Base-by-base conservation (phyloP, 2,329 filamentous ascomycete species). In the Neocatenulostroma microsporum region DNA sequence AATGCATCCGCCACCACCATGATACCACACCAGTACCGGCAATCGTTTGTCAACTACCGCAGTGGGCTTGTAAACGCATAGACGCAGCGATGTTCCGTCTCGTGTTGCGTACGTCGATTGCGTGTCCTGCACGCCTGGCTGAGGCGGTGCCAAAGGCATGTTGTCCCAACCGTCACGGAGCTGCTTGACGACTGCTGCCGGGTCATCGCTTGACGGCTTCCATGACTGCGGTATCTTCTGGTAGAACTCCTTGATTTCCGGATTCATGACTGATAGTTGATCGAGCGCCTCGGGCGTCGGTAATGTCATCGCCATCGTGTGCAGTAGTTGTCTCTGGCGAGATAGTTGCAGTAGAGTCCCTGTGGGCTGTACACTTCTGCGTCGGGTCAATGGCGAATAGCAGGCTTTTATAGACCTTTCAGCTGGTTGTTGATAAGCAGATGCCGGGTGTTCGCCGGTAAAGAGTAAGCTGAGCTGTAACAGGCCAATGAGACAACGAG, bases 21-120 rank as follows among this genome's bases (percentile, higher is more conserved):
- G 42, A 21, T 45, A 47, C 32, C 37, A 47, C 2, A 47, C 32
- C 4, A 47, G n/a, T 8, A 45, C 13, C 6, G 42, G 42, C 6
- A 43, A 23, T 9, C 14, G 24, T n/a, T 33, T 15, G 12, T 9
- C n/a, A 5, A 13, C 20, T 12, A 32, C 30, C 10, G 17, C 7
- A 6, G 35, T 36, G 21, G 43, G 43, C 12, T 31, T 41, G 33
- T 36, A 46, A 21, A 44, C 20, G 11, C 35, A 32, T 21, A 44
- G 24, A 8, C 41, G 41, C n/a, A 41, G 29, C 9, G 17, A 21
- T 11, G 31, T 41, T 7, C 41, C 37, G 24, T 46, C 43, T 19
- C 31, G 30, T 10, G 43, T 41, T 11, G 23, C 33, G 34, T 41
- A 46, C 9, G 28, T 35, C 8, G 33, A n/a, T 30, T 33, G 28